Evolutionary conservation across 257 asterid genomes (phyloP).

Genomic region (Nicotiana tabacum): DNA sequence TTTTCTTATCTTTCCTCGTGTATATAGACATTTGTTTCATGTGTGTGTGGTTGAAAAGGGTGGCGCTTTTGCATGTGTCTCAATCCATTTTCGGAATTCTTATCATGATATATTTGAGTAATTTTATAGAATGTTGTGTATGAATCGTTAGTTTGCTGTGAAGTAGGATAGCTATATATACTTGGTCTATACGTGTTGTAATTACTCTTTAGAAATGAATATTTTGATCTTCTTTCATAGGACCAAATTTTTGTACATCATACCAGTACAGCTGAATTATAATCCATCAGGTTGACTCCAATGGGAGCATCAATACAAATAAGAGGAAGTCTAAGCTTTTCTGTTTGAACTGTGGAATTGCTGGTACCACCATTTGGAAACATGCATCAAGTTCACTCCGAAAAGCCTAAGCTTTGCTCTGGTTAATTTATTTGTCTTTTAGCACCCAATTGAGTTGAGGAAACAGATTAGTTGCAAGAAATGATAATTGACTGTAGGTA

Average conservation of each 20-base stretch:
- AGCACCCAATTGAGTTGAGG: background rate
- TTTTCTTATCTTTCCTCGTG: background rate
- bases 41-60: background rate
- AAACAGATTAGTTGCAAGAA: background rate
- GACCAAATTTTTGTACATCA: background rate
- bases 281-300: background rate
- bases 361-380: background rate
- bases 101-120: too few relatives aligned
- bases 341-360: background rate
- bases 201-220: too few relatives aligned
- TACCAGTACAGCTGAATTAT: background rate
- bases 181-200: too few relatives aligned
- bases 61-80: background rate
- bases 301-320: background rate
- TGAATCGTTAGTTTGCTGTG: background rate
- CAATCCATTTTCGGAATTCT: background rate
- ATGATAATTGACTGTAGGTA: background rate
- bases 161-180: too few relatives aligned
- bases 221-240: too few relatives aligned
- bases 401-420: background rate
- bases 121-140: background rate
- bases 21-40: background rate
- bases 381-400: background rate
- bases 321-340: background rate
- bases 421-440: background rate